Percentiles rank a stretch among this genome's conserved stretches.
phyloP scores from a whole-genome alignment of 2,329 filamentous ascomycete genomes.

The Epichloe sibirici region DNA sequence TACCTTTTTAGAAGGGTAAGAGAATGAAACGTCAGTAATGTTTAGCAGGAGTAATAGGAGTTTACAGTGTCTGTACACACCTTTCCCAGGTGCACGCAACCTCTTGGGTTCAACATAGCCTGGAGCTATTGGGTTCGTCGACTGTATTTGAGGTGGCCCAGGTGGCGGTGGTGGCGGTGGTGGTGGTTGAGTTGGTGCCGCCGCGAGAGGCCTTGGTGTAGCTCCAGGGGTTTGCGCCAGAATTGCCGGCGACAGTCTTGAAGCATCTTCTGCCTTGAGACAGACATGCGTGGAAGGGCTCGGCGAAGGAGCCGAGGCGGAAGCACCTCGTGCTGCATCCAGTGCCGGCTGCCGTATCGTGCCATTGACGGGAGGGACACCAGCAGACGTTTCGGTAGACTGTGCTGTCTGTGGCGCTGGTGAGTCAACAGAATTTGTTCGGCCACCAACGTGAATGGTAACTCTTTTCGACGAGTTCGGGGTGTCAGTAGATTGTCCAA shows the following conservation, averaged over 20 bases:
- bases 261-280: constrained; percentile 24
- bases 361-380: constrained; percentile 13
- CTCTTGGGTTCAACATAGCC: constrained; percentile 24
- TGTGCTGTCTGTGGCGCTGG: constrained; percentile 30
- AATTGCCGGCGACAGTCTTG: constrained; percentile 15
- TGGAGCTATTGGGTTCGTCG: constrained; percentile 15
- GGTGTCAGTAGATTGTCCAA: constrained; percentile 37
- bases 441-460: constrained; percentile 57
- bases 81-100: constrained; percentile 29
- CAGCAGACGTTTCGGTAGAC: constrained; percentile 11
- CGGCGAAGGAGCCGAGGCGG: constrained; percentile 27
- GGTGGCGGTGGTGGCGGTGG: constrained; percentile 9
- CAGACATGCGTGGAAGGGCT: constrained; percentile 28
- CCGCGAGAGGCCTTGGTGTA: constrained; percentile 5
- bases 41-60: too few species aligned
- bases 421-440: constrained; percentile 40
- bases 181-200: constrained; percentile 6
- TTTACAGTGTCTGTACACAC: constrained; percentile 15
- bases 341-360: constrained; percentile 12
- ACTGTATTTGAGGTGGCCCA: constrained; percentile 14
- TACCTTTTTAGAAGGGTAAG: constrained; percentile 21
- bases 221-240: constrained; percentile 10
- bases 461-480: constrained; percentile 47
- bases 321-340: constrained; percentile 30
- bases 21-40: neutral